Percentiles rank a stretch among this genome's conserved stretches.
Conservation (phyloP, 306 rosid species). For the Begonia fuchsioides region DNA sequence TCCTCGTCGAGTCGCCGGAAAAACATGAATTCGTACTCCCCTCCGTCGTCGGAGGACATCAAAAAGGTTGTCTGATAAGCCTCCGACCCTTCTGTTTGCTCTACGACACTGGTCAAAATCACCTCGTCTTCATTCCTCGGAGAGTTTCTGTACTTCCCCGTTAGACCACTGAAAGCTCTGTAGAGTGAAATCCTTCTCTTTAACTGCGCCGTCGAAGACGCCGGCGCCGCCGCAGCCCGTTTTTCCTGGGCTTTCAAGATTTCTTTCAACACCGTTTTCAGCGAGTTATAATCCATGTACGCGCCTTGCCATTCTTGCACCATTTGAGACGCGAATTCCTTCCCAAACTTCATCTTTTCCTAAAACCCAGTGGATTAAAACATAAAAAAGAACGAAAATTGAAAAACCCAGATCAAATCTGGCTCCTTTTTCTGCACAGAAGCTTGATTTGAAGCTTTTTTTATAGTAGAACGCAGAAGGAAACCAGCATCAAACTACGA, state of each 20-base stretch:
- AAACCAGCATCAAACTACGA: no score
- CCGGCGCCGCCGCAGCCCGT: not conserved
- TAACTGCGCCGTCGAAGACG: constrained; percentile 15
- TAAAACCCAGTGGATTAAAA: no score
- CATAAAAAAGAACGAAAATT: no score
- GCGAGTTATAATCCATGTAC: constrained; percentile 47
- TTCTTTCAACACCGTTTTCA: constrained; percentile 37
- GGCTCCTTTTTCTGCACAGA: no score
- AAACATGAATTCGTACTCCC: constrained; percentile 35
- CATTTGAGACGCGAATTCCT: constrained; percentile 52
- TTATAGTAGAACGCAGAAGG: no score
- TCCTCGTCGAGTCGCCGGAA: constrained; percentile 52
- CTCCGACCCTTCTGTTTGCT: constrained; percentile 18
- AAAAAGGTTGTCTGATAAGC: constrained; percentile 34
- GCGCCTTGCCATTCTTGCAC: constrained; percentile 76
- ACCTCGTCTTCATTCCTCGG: constrained; percentile 34
- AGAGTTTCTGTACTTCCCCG: constrained; percentile 17
- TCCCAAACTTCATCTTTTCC: constrained; percentile 61
- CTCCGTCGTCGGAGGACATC: constrained; percentile 29
- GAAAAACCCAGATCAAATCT: no score
- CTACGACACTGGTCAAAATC: constrained; percentile 27
- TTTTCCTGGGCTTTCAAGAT: constrained; percentile 8
- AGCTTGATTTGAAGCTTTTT: no score
- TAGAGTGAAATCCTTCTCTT: constrained; percentile 37
- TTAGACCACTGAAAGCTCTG: constrained; percentile 66